A percentile compares a stretch with the other conserved stretches of the same genome.
phyloP scores from a whole-genome alignment of 108 stramenopile species.

The Schizochytrium sp. region DNA sequence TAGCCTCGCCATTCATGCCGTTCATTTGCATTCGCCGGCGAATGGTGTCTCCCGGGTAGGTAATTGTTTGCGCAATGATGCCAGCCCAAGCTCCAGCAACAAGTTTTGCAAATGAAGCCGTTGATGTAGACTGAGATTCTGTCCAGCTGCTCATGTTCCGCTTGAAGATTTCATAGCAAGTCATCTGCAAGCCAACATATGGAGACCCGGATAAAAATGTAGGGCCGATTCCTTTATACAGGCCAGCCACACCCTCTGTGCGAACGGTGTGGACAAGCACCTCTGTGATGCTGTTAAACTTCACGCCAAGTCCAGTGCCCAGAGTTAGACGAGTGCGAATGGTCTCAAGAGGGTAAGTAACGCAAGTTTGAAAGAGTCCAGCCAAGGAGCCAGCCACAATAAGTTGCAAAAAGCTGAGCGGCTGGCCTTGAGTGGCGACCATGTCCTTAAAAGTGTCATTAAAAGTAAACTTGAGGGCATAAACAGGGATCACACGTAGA shows the following conservation, averaged over 20 bases:
- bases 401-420: constrained; percentile 58
- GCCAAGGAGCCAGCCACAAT: constrained; percentile 61
- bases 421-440: neutral
- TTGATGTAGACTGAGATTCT: neutral
- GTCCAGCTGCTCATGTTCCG: neutral
- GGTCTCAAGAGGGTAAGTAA: constrained; percentile 62
- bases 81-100: constrained; percentile 57
- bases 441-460: constrained; percentile 67
- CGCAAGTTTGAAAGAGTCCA: constrained; percentile 60
- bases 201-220: constrained; percentile 60
- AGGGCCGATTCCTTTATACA: constrained; percentile 64
- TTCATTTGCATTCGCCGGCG: constrained; percentile 64
- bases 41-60: constrained; percentile 66
- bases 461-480: constrained; percentile 66
- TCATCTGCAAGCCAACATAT: constrained; percentile 65
- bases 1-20: constrained; percentile 59
- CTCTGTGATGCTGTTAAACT: constrained; percentile 62
- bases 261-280: constrained; percentile 26
- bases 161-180: constrained; percentile 60
- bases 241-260: constrained; percentile 41
- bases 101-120: neutral
- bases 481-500: constrained; percentile 62
- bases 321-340: constrained; percentile 61
- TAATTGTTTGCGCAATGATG: constrained; percentile 65
- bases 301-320: constrained; percentile 56